phyloP scores from a whole-genome alignment of 1,139 yeast genomes.

The Blastobotrys apis region DNA sequence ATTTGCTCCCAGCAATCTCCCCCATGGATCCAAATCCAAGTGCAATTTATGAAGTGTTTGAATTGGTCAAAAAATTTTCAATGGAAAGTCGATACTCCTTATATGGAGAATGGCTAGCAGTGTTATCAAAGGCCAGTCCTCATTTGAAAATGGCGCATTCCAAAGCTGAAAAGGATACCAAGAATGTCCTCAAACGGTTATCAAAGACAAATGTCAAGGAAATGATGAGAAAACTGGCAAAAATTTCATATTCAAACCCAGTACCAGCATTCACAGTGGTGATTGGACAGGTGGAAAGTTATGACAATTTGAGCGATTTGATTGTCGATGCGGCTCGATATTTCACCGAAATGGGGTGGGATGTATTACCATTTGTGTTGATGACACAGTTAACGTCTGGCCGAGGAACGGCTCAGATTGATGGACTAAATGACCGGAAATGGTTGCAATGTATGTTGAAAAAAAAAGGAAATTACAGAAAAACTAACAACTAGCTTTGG shows the following conservation, averaged over 20 bases:
- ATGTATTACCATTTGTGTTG: constrained; percentile 69
- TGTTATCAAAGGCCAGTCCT: constrained; percentile 50
- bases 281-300: constrained; percentile 67
- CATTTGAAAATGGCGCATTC: constrained; percentile 60
- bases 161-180: constrained; percentile 77
- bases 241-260: constrained; percentile 77
- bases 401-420: constrained; percentile 63
- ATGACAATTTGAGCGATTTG: constrained; percentile 75
- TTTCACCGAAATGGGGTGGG: constrained; percentile 82
- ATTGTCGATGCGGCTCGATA: constrained; percentile 78
- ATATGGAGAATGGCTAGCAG: constrained; percentile 76
- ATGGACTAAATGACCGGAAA: constrained; percentile 76
- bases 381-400: constrained; percentile 68
- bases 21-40: constrained; percentile 58
- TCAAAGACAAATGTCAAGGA: constrained; percentile 80
- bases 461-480: background rate
- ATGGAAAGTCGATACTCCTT: constrained; percentile 67
- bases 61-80: constrained; percentile 51
- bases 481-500: constrained; percentile 26
- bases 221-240: constrained; percentile 74
- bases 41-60: constrained; percentile 57
- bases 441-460: constrained; percentile 59
- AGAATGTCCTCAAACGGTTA: constrained; percentile 72
- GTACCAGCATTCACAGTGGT: constrained; percentile 56
- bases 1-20: constrained; percentile 64